Conservation (phyloP, 257 asterid genomes). For the Solanum commersonii region DNA sequence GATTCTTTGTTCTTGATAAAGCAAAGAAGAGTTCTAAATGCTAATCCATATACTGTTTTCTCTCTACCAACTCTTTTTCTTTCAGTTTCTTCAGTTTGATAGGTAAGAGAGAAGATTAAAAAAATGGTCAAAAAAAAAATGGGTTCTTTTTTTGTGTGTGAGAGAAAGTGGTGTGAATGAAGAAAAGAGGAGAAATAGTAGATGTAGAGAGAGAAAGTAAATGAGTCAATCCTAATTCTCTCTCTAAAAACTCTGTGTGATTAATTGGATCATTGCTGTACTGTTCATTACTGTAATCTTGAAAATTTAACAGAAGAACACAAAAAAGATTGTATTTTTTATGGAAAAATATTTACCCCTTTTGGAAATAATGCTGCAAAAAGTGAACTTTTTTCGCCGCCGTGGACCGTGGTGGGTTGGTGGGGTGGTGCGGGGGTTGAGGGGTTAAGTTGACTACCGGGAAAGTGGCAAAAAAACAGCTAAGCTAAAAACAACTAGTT, state of each 20-base stretch:
- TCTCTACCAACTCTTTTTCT: conserved; percentile 15
- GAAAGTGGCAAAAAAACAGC: conserved; percentile 15
- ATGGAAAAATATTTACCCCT: neutral
- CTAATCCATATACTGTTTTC: neutral
- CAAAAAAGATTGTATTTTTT: neutral
- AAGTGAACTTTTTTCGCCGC: neutral
- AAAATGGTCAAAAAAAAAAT: conserved; percentile 1
- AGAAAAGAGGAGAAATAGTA: neutral
- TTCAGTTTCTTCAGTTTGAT: conserved; percentile 39
- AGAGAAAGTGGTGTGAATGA: neutral
- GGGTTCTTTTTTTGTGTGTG: neutral
- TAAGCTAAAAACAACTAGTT: neutral
- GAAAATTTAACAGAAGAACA: neutral
- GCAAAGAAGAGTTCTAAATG: neutral
- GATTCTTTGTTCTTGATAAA: conserved; percentile 16
- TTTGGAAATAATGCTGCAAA: neutral
- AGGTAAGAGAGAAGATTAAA: conserved; percentile 22
- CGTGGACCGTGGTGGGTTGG: neutral
- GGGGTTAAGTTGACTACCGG: neutral
- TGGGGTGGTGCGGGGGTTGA: neutral
- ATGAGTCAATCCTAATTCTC: neutral
- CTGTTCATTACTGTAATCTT: neutral
- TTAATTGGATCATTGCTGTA: neutral
- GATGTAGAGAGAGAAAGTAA: conserved; percentile 17
- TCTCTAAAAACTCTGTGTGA: neutral